Evolutionary conservation across 208 protist species (phyloP), one percentile per base, ranked within the genome.

Genomic region (Acanthamoeba lenticulata): DNA sequence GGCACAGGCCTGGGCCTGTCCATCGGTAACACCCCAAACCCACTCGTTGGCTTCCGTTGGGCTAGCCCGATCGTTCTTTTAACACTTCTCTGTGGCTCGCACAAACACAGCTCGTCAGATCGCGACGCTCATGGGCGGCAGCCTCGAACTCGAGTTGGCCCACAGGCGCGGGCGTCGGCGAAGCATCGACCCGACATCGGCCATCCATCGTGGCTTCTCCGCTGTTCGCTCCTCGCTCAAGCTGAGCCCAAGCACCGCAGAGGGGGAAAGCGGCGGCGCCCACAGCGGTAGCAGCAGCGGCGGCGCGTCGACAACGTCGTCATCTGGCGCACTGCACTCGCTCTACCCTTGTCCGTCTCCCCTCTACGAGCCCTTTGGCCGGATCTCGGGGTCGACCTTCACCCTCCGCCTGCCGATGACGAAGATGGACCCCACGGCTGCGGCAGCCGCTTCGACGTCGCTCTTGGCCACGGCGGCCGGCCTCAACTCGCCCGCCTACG

Each of bases 371-470:
- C 27, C 40, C 77, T 86, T 86, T 44, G 21, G 42, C 1, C 77
- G 77, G n/a, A 4, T 57, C 40, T 86, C 77, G 1, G 77, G 77
- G 1, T 86, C 77, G n/a, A 86, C 77, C 6, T 86, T 86, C 77
- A 86, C 77, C 11, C 77, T 86, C 29, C 77, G 77, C 36, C 77
- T 86, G 77, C 77, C 77, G 44, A 86, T 86, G 77, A n/a, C n/a
- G n/a, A 86, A 57, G 34, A 86, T 57, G n/a, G 77, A 86, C 77
- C 32, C 27, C 21, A 7, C 45, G 29, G 49, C 77, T 7, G 7
- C 77, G 3, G 13, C 77, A 32, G 29, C 38, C 17, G 15, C 11
- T 27, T 34, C 17, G 29, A 32, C 3, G 42, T 44, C 72, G 19
- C 72, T n/a, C 7, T 24, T 11, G n/a, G 11, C 17, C 62, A 72